Evolutionary conservation across 768 basidiomycete species (phyloP).

Genomic region (Nevesoporus exiguus): DNA sequence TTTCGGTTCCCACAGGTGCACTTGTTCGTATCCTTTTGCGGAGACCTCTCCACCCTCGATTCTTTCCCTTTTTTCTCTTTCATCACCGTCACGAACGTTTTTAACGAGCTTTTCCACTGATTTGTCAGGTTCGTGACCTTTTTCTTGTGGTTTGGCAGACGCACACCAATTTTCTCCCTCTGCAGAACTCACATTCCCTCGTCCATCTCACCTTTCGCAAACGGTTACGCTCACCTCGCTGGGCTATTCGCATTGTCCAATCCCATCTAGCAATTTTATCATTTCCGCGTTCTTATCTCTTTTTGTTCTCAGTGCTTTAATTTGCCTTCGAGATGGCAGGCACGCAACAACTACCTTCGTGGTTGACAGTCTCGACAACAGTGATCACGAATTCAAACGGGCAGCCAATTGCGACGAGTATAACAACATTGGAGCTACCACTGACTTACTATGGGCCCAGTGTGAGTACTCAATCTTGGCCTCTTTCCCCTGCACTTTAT

Average conservation of each 20-base stretch:
- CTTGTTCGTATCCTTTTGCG: constrained; percentile 2
- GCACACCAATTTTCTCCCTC: background rate
- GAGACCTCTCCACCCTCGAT: constrained; percentile 6
- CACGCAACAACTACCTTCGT: constrained; percentile 67
- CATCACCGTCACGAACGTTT: constrained; percentile 6
- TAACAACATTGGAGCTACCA: constrained; percentile 60
- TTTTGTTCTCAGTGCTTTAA: background rate
- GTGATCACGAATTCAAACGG: constrained; percentile 53
- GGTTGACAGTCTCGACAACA: constrained; percentile 59
- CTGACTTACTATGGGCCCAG: constrained; percentile 82
- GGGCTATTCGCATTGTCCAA: constrained; percentile 1
- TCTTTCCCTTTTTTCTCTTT: constrained; percentile 5
- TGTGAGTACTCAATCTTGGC: constrained; percentile 44
- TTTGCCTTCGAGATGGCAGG: constrained; percentile 31
- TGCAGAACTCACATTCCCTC: constrained; percentile 28
- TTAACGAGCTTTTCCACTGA: constrained; percentile 19
- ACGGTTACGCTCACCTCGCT: background rate
- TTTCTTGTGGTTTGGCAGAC: background rate
- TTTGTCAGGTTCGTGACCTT: constrained; percentile 11
- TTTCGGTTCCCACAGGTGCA: constrained; percentile 16
- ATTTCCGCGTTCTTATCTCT: constrained; percentile 7
- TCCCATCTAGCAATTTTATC: constrained; percentile 3
- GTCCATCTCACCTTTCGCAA: constrained; percentile 4
- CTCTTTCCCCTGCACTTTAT: background rate
- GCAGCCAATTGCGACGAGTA: constrained; percentile 51